Conservation (phyloP, 2,329 filamentous ascomycete species). For the Myriosclerotinia curreyana region DNA sequence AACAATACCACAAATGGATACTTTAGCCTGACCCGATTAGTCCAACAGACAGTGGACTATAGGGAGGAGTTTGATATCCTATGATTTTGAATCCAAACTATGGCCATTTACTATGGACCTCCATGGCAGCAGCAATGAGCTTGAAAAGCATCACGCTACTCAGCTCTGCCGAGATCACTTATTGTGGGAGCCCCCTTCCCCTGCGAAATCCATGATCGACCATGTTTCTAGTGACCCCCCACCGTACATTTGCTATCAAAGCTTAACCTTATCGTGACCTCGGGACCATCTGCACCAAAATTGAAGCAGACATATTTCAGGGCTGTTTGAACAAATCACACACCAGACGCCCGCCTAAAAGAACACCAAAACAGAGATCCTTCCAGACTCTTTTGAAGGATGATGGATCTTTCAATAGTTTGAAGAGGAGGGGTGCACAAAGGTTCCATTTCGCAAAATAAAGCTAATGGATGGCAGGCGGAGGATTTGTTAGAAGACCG, state of each 20-base stretch:
- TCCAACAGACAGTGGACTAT: neutral
- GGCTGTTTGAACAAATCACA: slow-evolving; percentile 3
- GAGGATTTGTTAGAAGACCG: slow-evolving; percentile 22
- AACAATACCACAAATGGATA: slow-evolving; percentile 10
- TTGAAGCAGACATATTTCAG: slow-evolving; percentile 13
- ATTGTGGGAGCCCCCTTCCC: neutral
- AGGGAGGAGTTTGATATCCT: neutral
- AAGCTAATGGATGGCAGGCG: slow-evolving; percentile 27
- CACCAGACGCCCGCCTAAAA: neutral
- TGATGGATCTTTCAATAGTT: neutral
- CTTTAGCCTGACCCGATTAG: neutral
- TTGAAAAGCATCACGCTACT: neutral
- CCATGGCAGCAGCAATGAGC: neutral
- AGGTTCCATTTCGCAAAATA: slow-evolving; percentile 21
- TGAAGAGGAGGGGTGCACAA: neutral
- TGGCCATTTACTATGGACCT: neutral
- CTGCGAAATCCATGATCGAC: slow-evolving; percentile 6
- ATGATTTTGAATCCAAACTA: neutral
- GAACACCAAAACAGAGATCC: neutral
- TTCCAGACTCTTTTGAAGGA: neutral
- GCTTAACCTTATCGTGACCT: slow-evolving; percentile 22
- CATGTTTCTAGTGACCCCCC: slow-evolving; percentile 12
- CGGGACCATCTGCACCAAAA: slow-evolving; percentile 6
- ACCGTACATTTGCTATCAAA: slow-evolving; percentile 4
- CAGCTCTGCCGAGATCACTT: neutral